phyloP scores from a whole-genome alignment of 495 filamentous ascomycete genomes.

The Penicillium robsamsonii region DNA sequence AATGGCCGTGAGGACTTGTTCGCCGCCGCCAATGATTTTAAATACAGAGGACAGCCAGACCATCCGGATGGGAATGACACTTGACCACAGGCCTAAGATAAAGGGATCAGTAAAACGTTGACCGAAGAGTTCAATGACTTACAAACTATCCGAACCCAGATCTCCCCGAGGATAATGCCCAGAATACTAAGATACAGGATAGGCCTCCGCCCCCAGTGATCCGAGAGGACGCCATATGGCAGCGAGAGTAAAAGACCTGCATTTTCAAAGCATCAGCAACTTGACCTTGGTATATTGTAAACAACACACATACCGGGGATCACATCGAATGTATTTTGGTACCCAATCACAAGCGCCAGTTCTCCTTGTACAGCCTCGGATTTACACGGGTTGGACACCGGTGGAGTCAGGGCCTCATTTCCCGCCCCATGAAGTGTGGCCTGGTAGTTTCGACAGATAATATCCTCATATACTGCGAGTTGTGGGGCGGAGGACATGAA shows the following conservation, averaged over 20 bases:
- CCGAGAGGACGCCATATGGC: slow-evolving; percentile 34
- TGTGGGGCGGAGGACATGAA: slow-evolving; percentile 32
- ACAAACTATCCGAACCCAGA: slow-evolving; percentile 9
- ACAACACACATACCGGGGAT: slow-evolving; percentile 30
- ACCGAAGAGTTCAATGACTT: background rate
- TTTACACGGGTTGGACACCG: slow-evolving; percentile 31
- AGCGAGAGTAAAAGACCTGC: slow-evolving; percentile 34
- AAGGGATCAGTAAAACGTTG: background rate
- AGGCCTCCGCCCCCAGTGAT: slow-evolving; percentile 47
- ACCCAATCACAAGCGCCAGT: slow-evolving; percentile 41
- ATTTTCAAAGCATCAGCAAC: slow-evolving; percentile 2
- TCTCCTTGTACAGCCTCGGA: slow-evolving; percentile 44
- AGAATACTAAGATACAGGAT: slow-evolving; percentile 35
- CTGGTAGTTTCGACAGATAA: slow-evolving; percentile 41
- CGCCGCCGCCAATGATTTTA: slow-evolving; percentile 33
- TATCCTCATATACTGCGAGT: slow-evolving; percentile 38
- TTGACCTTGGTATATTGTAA: background rate
- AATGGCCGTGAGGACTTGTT: slow-evolving; percentile 21
- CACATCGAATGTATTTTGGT: slow-evolving; percentile 39
- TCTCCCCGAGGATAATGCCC: slow-evolving; percentile 33
- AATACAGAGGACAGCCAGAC: slow-evolving; percentile 32
- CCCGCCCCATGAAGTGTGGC: slow-evolving; percentile 1
- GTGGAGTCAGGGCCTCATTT: background rate
- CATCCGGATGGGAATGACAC: slow-evolving; percentile 30
- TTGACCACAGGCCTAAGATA: slow-evolving; percentile 23